Conservation (phyloP, 768 basidiomycete genomes). For the Mycena galopus region DNA sequence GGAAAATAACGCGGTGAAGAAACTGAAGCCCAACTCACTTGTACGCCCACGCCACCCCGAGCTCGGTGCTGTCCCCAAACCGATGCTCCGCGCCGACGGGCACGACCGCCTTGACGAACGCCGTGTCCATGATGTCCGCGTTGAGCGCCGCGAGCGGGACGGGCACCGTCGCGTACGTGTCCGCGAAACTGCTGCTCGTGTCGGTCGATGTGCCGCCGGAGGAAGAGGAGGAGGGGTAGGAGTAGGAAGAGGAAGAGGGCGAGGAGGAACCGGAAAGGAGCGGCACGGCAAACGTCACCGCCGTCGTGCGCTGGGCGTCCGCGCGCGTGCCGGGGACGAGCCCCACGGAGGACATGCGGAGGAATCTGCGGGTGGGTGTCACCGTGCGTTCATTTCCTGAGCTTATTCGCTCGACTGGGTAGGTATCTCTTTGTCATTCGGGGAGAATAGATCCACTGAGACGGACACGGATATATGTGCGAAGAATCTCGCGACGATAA, state of each 20-base stretch:
- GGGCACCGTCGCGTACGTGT: constrained; percentile 70
- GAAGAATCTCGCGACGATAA: not conserved
- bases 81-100: constrained; percentile 74
- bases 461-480: too few relatives aligned
- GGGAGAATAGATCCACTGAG: too few relatives aligned
- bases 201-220: not conserved
- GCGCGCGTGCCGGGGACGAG: not conserved
- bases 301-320: constrained; percentile 25
- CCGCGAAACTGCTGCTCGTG: constrained; percentile 48
- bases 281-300: constrained; percentile 31
- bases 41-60: constrained; percentile 92
- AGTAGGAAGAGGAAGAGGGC: constrained; percentile 56
- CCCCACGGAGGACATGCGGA: constrained; percentile 79
- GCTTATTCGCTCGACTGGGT: too few relatives aligned
- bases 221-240: not conserved
- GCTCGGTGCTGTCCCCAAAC: constrained; percentile 80
- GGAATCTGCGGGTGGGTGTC: constrained; percentile 60
- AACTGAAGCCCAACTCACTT: too few relatives aligned
- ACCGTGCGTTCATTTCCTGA: too few relatives aligned
- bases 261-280: constrained; percentile 57
- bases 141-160: constrained; percentile 73
- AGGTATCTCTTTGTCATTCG: too few relatives aligned
- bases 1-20: too few relatives aligned
- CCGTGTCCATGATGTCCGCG: constrained; percentile 83
- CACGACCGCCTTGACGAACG: constrained; percentile 85